Evolutionary conservation across 2,329 filamentous ascomycete genomes (phyloP), one percentile per base, ranked within the genome.

Genomic region (Penicillium palitans): DNA sequence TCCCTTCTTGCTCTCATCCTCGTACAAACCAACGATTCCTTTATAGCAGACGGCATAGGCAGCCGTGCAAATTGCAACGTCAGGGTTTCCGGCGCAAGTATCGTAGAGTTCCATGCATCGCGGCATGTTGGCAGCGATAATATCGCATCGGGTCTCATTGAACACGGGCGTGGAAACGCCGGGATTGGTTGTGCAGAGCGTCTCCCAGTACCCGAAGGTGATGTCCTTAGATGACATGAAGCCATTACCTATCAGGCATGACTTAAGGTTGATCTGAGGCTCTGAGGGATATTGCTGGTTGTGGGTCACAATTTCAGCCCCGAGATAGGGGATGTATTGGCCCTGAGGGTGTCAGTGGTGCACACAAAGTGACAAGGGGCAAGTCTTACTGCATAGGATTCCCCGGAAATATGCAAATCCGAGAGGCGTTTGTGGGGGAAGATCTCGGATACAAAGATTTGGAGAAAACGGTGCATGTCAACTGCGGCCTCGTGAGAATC

Each of bases 401-500:
- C 80, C 0, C 80, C 81, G 0, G 80, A 77, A 29, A 83, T 76
- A 45, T 81, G 77, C 29, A 83, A 74, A 4, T 77, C 72, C 3
- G 71, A 65, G 0, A 72, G 53, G 31, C 65, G 61, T 19, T 77
- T 65, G 9, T 77, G 66, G 0, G 80, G 80, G 53, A 82, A 82
- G 0, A 80, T 73, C 17, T 79, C 72, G 15, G 69, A 72, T 21
- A 79, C 72, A 60, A 82, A 81, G 5, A 81, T 68, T 60, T 81
- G 79, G 51, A 83, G 68, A 60, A 82, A 83, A 37, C 75, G 66
- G 62, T 82, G 77, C 72, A 82, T 79, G 65, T 83, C 81, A 45
- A 74, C 70, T 1, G 79, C 79, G 13, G 76, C 78, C 1, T 76
- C 74, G 35, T 76, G 74, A 13, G 80, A 81, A 6, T 72, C 72